A percentile compares a stretch with the other conserved stretches of the same genome.
Conservation (phyloP, 2,329 filamentous ascomycete genomes). For the Massarina eburnea region DNA sequence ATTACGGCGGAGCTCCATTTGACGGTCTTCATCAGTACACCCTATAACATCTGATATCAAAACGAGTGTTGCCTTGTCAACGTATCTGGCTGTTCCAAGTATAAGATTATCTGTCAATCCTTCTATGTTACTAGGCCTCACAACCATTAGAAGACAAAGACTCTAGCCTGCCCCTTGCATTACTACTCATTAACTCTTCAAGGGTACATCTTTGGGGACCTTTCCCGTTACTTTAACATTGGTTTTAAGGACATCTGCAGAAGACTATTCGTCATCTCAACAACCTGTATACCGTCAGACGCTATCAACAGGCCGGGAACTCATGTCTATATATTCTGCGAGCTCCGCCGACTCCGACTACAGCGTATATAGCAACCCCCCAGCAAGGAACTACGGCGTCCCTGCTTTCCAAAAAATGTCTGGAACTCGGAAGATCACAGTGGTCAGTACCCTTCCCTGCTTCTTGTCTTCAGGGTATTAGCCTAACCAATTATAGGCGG, state of each 20-base stretch:
- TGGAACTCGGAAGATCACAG: slow-evolving; percentile 20
- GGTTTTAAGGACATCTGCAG: neutral
- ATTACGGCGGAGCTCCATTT: slow-evolving; percentile 12
- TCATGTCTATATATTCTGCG: slow-evolving; percentile 27
- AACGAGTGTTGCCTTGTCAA: slow-evolving; percentile 12
- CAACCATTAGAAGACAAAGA: slow-evolving; percentile 7
- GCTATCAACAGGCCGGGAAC: slow-evolving; percentile 5
- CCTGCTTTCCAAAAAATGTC: slow-evolving; percentile 32
- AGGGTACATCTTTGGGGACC: slow-evolving; percentile 10
- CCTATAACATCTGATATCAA: slow-evolving; percentile 8
- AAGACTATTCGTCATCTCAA: neutral
- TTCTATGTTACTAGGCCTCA: slow-evolving; percentile 6
- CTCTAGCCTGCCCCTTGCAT: neutral
- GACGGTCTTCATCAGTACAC: slow-evolving; percentile 10
- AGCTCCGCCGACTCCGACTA: slow-evolving; percentile 19
- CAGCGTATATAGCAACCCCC: slow-evolving; percentile 29
- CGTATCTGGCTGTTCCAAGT: slow-evolving; percentile 20
- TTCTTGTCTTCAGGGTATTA: neutral
- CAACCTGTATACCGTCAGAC: neutral
- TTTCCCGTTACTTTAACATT: neutral
- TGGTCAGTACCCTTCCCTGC: slow-evolving; percentile 17
- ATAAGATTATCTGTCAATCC: slow-evolving; percentile 3
- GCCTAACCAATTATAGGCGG: slow-evolving; percentile 37
- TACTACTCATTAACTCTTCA: slow-evolving; percentile 2
- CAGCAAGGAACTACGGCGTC: slow-evolving; percentile 23